Percentiles rank a stretch among this genome's conserved stretches.
These are phyloP conservation scores for Ceratobasidium sp. DNA, from an alignment of 1,284 basidiomycete species.

Conservation along the genomic window DNA sequence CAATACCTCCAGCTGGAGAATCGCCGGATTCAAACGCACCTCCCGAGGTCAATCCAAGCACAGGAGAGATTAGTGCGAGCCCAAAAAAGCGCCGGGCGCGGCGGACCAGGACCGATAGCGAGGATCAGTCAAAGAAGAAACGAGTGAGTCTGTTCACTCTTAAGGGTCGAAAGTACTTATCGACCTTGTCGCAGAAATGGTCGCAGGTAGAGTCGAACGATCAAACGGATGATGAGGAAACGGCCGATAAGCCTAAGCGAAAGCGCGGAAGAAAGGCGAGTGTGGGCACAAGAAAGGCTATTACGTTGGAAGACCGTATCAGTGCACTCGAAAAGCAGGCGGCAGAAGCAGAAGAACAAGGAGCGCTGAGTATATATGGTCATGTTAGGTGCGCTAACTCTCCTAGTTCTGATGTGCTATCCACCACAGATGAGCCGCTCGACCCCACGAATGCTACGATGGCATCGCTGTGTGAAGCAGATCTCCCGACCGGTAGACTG, in stretches of 20 bases:
- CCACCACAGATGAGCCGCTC: not conserved
- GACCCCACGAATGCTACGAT: conserved; percentile 27
- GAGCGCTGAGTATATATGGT: not conserved
- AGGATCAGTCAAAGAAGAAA: not conserved
- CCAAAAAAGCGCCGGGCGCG: not conserved
- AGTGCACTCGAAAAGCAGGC: conserved; percentile 2
- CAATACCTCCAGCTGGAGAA: not conserved
- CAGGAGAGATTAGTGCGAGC: not conserved
- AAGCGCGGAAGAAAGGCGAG: conserved; percentile 1
- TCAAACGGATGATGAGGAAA: not conserved
- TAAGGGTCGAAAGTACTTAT: too few relatives aligned
- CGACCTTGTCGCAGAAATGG: not conserved
- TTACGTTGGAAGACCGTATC: conserved; percentile 9
- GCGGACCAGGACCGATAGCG: not conserved
- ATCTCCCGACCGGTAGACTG: conserved; percentile 6
- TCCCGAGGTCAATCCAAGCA: not conserved
- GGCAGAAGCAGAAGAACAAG: conserved; percentile 1
- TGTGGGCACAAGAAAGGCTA: not conserved
- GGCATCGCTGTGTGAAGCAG: conserved; percentile 20
- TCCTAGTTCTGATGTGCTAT: not conserved
- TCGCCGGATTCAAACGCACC: too few relatives aligned
- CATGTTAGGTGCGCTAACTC: not conserved
- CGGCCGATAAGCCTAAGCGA: not conserved
- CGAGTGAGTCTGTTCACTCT: not conserved
- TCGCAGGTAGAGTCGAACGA: not conserved